These are phyloP conservation scores for Pyricularia sp. DNA, from an alignment of 2,329 filamentous ascomycete species.

Conservation along the genomic window DNA sequence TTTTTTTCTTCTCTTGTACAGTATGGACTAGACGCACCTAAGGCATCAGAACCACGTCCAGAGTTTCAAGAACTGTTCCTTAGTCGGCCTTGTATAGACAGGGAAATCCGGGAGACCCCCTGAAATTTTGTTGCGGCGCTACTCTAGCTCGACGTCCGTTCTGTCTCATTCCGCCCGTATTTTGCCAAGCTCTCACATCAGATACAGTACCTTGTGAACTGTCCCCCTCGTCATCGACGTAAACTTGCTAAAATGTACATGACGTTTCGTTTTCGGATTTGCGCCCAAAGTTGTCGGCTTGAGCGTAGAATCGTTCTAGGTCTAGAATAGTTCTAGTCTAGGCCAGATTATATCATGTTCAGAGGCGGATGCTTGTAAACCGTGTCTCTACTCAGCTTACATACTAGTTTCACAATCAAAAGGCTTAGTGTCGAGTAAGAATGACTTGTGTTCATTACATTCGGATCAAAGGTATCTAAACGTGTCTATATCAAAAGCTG, in stretches of 20 bases:
- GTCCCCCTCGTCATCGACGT: background rate
- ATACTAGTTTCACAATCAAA: background rate
- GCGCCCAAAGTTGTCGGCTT: background rate
- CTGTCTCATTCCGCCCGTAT: background rate
- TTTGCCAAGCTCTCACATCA: background rate
- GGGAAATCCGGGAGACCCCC: background rate
- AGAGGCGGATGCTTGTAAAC: background rate
- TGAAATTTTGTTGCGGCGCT: background rate
- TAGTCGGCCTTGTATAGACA: background rate
- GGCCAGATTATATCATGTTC: too few relatives aligned
- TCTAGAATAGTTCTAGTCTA: too few relatives aligned
- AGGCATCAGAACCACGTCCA: background rate
- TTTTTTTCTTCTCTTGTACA: background rate
- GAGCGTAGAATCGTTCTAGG: background rate
- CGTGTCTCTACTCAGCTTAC: background rate
- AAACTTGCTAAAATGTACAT: background rate
- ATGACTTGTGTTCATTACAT: background rate
- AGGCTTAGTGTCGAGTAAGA: background rate
- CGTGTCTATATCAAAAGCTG: background rate
- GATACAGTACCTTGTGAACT: background rate
- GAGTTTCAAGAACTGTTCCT: background rate
- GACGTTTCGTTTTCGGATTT: background rate
- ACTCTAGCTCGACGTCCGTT: background rate
- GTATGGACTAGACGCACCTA: background rate
- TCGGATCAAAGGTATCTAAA: background rate